A percentile compares a stretch with the other conserved stretches of the same genome.
Conservation (phyloP, 257 asterid genomes). For the Sherardia arvensis region DNA sequence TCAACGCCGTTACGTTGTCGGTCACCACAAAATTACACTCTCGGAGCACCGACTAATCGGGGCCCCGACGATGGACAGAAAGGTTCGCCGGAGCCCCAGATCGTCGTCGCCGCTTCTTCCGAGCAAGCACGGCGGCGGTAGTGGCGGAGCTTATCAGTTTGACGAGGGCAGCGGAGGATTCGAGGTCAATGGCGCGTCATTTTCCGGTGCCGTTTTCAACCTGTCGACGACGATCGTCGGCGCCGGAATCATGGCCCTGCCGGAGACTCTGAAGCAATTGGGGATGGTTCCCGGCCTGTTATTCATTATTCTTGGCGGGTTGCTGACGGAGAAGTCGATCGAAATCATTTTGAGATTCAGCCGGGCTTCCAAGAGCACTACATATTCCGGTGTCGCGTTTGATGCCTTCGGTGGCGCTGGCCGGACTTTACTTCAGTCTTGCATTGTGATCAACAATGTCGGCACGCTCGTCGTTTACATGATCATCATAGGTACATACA, state of each 20-base stretch:
- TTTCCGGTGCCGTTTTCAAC: constrained; percentile 71
- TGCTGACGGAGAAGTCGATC: constrained; percentile 69
- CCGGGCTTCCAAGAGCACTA: constrained; percentile 51
- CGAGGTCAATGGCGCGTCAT: constrained; percentile 48
- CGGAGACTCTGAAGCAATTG: constrained; percentile 69
- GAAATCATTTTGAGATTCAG: constrained; percentile 66
- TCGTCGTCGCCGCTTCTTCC: constrained; percentile 53
- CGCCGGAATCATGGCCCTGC: constrained; percentile 90
- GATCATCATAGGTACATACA: constrained; percentile 63
- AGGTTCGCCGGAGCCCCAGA: constrained; percentile 62
- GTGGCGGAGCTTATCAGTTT: constrained; percentile 3
- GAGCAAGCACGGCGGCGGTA: constrained; percentile 23
- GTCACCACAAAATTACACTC: neutral
- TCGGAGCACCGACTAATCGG: neutral
- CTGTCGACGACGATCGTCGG: constrained; percentile 83
- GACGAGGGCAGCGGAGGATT: constrained; percentile 23
- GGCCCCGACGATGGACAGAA: constrained; percentile 45
- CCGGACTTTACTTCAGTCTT: constrained; percentile 50
- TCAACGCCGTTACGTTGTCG: neutral
- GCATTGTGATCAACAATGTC: constrained; percentile 63
- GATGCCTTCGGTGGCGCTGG: constrained; percentile 57
- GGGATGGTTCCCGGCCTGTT: constrained; percentile 64
- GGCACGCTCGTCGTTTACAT: constrained; percentile 78
- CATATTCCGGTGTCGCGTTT: constrained; percentile 64
- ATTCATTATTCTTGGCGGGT: constrained; percentile 48